phyloP scores from a whole-genome alignment of 1,284 basidiomycete genomes.

The Cryptococcus depauperatus region DNA sequence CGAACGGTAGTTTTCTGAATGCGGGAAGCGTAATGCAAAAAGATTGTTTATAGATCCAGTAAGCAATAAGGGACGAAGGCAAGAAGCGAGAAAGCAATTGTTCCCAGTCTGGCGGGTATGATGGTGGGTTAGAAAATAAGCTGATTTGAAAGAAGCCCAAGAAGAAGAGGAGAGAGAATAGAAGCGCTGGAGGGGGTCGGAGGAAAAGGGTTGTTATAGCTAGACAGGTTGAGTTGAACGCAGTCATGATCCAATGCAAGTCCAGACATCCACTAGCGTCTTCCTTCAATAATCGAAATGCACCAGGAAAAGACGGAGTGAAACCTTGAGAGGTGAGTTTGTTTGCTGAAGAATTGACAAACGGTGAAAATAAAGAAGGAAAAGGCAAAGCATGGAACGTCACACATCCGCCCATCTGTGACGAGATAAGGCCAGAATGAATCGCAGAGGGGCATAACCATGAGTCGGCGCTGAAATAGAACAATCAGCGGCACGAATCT shows the following conservation, averaged over 20 bases:
- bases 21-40: slow-evolving; percentile 28
- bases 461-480: slow-evolving; percentile 33
- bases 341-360: slow-evolving; percentile 13
- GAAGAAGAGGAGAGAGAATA: slow-evolving; percentile 24
- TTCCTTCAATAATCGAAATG: slow-evolving; percentile 17
- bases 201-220: slow-evolving; percentile 29
- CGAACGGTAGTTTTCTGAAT: slow-evolving; percentile 29
- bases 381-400: slow-evolving; percentile 20
- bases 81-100: slow-evolving; percentile 22
- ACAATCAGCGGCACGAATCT: not conserved
- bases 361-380: slow-evolving; percentile 15
- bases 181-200: slow-evolving; percentile 22
- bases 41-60: slow-evolving; percentile 33
- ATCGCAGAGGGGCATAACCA: slow-evolving; percentile 40
- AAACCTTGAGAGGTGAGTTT: slow-evolving; percentile 25
- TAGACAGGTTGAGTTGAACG: slow-evolving; percentile 32
- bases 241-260: slow-evolving; percentile 32
- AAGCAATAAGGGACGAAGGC: slow-evolving; percentile 25
- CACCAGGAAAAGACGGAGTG: slow-evolving; percentile 27
- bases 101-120: slow-evolving; percentile 31
- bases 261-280: slow-evolving; percentile 21
- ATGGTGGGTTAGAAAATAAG: slow-evolving; percentile 25
- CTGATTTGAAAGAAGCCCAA: slow-evolving; percentile 35
- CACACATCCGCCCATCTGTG: slow-evolving; percentile 32
- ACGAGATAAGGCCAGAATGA: slow-evolving; percentile 26